Conservation (phyloP, 371 early-diverging fungal genomes). For the Circinella minor region DNA sequence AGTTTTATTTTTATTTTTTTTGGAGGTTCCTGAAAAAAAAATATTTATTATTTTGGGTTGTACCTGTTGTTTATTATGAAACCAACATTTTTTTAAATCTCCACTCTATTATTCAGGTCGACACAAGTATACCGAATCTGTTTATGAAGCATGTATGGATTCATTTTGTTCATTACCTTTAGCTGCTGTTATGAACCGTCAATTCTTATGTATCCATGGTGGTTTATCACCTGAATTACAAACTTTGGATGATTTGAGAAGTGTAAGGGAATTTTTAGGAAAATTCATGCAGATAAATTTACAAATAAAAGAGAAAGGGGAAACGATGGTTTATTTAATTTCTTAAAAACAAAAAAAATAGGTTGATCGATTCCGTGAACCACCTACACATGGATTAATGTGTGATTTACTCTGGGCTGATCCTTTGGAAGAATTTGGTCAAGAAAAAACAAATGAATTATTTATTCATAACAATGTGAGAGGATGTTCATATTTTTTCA, state of each 20-base stretch:
- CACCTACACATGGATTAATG: slow-evolving; percentile 94
- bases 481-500: slow-evolving; percentile 94
- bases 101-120: slow-evolving; percentile 54
- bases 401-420: slow-evolving; percentile 99
- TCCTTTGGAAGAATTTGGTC: slow-evolving; percentile 95
- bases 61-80: no score
- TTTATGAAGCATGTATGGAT: slow-evolving; percentile 92
- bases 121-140: slow-evolving; percentile 93
- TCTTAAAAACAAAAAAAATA: slow-evolving; percentile 21
- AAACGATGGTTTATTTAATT: slow-evolving; percentile 2
- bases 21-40: neutral
- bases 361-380: slow-evolving; percentile 95
- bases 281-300: neutral
- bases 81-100: no score
- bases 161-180: slow-evolving; percentile 96
- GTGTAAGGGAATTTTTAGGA: slow-evolving; percentile 36
- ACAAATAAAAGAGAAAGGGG: neutral
- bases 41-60: no score
- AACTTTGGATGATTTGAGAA: slow-evolving; percentile 85
- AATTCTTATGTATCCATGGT: slow-evolving; percentile 98
- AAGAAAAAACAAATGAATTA: slow-evolving; percentile 79
- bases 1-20: slow-evolving; percentile 22
- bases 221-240: slow-evolving; percentile 95
- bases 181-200: slow-evolving; percentile 96
- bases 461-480: slow-evolving; percentile 92